Base-by-base conservation (phyloP, 2,329 filamentous ascomycete genomes). In the Colletotrichum coccodes region DNA sequence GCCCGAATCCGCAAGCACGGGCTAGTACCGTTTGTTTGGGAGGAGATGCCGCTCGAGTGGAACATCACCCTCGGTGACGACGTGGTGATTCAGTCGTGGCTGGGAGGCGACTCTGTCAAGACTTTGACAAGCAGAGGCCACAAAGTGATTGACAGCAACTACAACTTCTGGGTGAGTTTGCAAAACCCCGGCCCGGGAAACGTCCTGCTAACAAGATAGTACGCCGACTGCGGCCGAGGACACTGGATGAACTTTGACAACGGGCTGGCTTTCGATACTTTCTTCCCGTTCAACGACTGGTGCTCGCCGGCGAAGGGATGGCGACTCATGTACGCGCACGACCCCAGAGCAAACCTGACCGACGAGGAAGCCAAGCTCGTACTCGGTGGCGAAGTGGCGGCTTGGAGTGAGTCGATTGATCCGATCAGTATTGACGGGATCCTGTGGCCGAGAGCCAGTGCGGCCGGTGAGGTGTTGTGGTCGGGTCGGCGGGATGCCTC, bases 351-450 rank as follows among this genome's bases (percentile, higher is more conserved):
- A 3, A 88, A 88, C 52, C 84, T 97, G 5, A 87, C 91, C 0
- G 80, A 79, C 11, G 84, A 90, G 30, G 79, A 89, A 49, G 87
- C 89, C 30, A 85, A 91, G 75, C 86, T 93, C 14, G 91, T 97
- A 3, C 79, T 96, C 9, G 94, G 94, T 50, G 94, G 94, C 30
- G 94, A 97, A 81, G 89, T 91, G 18, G 92, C 93, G 64, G 87
- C 94, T 66, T 97, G 94, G 94, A 88, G 87, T 71, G 94, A 97
- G 82, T 91, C 91, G n/a, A 85, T 87, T 70, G 94, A 97, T 79
- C 81, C 88, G 3, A 82, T 89, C n/a, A 94, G 91, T 76, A 78
- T 97, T 16, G 93, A 97, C 80, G 82, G 83, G 40, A 89, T 93
- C 78, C 81, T 95, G 9, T 97, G 94, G 94, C 94, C 94, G 8